Percentiles rank a stretch among this genome's conserved stretches.
Evolutionary conservation across 768 basidiomycete genomes (phyloP).

Genomic region (Leccinum obscurum): DNA sequence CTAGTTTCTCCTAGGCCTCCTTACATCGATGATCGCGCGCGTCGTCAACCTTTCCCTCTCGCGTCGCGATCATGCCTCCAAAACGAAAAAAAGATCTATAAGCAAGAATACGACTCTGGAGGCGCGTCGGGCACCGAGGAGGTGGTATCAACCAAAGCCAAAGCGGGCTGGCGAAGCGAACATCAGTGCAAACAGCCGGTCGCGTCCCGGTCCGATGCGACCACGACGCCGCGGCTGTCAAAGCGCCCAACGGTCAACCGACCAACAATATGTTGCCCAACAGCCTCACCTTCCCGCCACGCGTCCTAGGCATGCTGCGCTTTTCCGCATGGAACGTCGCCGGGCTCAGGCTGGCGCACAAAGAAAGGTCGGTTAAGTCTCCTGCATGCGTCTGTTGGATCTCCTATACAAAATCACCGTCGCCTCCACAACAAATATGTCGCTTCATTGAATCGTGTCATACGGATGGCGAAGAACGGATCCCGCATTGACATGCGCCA

Average conservation of each 20-base stretch:
- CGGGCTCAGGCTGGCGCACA: conserved; percentile 64
- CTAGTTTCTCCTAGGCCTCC: neutral
- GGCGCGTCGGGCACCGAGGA: conserved; percentile 33
- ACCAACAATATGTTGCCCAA: conserved; percentile 75
- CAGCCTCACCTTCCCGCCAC: conserved; percentile 56
- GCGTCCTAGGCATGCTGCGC: conserved; percentile 46
- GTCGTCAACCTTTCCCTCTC: neutral
- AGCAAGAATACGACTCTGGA: conserved; percentile 36
- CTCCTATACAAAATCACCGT: too few species aligned
- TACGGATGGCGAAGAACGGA: too few species aligned
- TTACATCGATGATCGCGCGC: neutral
- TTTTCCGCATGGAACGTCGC: conserved; percentile 81
- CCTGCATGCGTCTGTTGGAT: too few species aligned
- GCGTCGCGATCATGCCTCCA: conserved; percentile 23
- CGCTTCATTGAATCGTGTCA: too few species aligned
- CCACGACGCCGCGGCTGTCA: neutral
- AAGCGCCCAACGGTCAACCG: conserved; percentile 53
- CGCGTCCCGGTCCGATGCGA: conserved; percentile 3
- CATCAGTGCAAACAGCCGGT: conserved; percentile 27
- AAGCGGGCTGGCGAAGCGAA: conserved; percentile 18
- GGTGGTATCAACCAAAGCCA: conserved; percentile 13
- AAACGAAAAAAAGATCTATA: conserved; percentile 29
- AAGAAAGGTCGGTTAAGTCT: conserved; percentile 62
- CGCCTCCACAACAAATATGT: too few species aligned
- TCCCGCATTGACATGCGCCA: too few species aligned